phyloP scores from a whole-genome alignment of 1,139 yeast genomes.

The Blastobotrys persicus region DNA sequence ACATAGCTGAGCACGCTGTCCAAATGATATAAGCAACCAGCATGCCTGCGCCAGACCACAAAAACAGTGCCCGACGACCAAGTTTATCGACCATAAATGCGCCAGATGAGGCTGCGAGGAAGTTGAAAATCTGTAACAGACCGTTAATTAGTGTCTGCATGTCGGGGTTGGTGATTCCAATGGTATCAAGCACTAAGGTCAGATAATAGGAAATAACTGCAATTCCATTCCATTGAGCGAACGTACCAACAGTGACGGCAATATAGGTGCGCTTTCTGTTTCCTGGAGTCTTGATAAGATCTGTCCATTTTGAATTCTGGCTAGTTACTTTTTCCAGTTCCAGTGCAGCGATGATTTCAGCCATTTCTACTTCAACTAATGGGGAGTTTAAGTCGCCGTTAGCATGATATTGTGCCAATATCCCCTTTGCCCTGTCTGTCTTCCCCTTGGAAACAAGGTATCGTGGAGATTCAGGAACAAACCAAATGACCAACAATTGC shows the following conservation, averaged over 20 bases:
- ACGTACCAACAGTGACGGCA: slow-evolving; percentile 31
- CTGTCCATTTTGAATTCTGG: slow-evolving; percentile 26
- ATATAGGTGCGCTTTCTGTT: slow-evolving; percentile 44
- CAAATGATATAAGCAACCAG: slow-evolving; percentile 25
- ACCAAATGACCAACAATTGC: slow-evolving; percentile 29
- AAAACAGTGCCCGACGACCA: slow-evolving; percentile 39
- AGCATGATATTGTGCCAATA: slow-evolving; percentile 13
- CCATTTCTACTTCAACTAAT: slow-evolving; percentile 25
- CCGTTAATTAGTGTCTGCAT: slow-evolving; percentile 26
- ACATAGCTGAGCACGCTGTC: slow-evolving; percentile 31
- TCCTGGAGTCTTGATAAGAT: slow-evolving; percentile 39
- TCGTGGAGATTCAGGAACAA: slow-evolving; percentile 66
- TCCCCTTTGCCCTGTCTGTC: slow-evolving; percentile 51
- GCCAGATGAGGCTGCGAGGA: slow-evolving; percentile 16
- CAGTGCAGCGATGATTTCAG: slow-evolving; percentile 25
- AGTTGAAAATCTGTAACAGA: slow-evolving; percentile 19
- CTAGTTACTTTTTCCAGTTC: slow-evolving; percentile 22
- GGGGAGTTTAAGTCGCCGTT: slow-evolving; percentile 20
- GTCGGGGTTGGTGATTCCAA: slow-evolving; percentile 24
- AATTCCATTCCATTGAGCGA: slow-evolving; percentile 26
- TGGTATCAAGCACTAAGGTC: slow-evolving; percentile 21
- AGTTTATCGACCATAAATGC: slow-evolving; percentile 18
- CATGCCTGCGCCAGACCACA: slow-evolving; percentile 23
- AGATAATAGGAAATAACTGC: slow-evolving; percentile 26
- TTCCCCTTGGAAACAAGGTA: slow-evolving; percentile 70